Conservation (phyloP, 2,329 filamentous ascomycete species). For the Pseudogymnoascus sp. region DNA sequence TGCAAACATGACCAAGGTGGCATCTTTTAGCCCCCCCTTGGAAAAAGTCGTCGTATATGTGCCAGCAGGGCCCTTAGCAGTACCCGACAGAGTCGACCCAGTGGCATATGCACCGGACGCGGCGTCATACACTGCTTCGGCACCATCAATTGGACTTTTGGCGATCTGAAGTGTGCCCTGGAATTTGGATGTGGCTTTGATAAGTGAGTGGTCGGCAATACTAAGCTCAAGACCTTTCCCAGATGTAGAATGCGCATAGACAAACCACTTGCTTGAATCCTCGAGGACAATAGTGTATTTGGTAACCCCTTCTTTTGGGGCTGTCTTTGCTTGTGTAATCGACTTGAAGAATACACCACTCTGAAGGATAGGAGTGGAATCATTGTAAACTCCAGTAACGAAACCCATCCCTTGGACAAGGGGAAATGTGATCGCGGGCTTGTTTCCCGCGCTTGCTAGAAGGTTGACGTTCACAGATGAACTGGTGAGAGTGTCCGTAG, state of each 20-base stretch:
- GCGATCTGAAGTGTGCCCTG: conserved; percentile 74
- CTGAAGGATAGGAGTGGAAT: conserved; percentile 64
- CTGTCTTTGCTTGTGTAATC: conserved; percentile 49
- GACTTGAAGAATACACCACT: conserved; percentile 66
- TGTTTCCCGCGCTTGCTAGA: conserved; percentile 41
- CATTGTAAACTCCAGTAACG: conserved; percentile 68
- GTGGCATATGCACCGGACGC: conserved; percentile 69
- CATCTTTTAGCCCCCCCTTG: conserved; percentile 56
- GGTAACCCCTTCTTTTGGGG: conserved; percentile 54
- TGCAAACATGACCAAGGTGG: conserved; percentile 72
- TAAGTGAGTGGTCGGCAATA: conserved; percentile 55
- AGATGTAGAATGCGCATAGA: conserved; percentile 62
- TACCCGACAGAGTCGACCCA: conserved; percentile 56
- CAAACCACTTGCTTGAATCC: conserved; percentile 67
- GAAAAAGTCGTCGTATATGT: conserved; percentile 66
- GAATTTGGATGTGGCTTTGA: conserved; percentile 61
- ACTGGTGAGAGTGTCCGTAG: conserved; percentile 45
- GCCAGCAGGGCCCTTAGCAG: conserved; percentile 50
- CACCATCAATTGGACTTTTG: conserved; percentile 58
- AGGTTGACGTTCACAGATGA: conserved; percentile 63
- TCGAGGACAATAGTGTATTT: conserved; percentile 71
- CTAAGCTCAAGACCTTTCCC: conserved; percentile 59
- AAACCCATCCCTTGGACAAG: conserved; percentile 86
- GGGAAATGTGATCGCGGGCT: conserved; percentile 65
- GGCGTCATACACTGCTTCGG: conserved; percentile 64